Conservation (phyloP, 2,329 filamentous ascomycete species). For the Pseudogymnoascus sp. region DNA sequence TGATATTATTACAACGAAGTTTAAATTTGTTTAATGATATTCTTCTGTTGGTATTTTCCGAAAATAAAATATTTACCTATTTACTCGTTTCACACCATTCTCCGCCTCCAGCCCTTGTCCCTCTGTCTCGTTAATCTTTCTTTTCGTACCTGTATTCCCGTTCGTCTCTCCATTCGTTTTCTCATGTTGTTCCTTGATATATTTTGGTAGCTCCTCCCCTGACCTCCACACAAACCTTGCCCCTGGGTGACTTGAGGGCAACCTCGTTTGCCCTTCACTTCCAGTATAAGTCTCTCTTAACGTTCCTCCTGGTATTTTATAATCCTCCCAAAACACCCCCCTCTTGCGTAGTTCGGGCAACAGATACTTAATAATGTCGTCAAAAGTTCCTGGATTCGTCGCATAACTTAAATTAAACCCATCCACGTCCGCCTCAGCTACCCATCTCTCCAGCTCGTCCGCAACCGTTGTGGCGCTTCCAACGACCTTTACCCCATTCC, state of each 20-base stretch:
- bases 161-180: background rate
- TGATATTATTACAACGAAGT: background rate
- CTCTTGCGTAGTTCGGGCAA: slow-evolving; percentile 55
- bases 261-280: slow-evolving; percentile 12
- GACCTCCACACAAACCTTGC: slow-evolving; percentile 18
- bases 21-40: background rate
- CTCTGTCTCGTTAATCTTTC: background rate
- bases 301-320: slow-evolving; percentile 23
- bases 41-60: background rate
- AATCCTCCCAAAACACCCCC: slow-evolving; percentile 50
- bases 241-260: slow-evolving; percentile 19
- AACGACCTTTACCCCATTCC: slow-evolving; percentile 49
- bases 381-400: slow-evolving; percentile 58
- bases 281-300: slow-evolving; percentile 18
- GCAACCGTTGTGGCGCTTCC: slow-evolving; percentile 53
- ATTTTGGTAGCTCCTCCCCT: slow-evolving; percentile 11
- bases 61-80: background rate
- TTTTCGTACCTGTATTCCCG: background rate
- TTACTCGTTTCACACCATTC: background rate
- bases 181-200: background rate
- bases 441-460: slow-evolving; percentile 61
- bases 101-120: background rate
- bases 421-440: slow-evolving; percentile 62
- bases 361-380: slow-evolving; percentile 58
- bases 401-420: slow-evolving; percentile 68